Percentiles rank a stretch among this genome's conserved stretches.
Evolutionary conservation across 306 rosid genomes (phyloP).

Genomic region (Medicago arabica): DNA sequence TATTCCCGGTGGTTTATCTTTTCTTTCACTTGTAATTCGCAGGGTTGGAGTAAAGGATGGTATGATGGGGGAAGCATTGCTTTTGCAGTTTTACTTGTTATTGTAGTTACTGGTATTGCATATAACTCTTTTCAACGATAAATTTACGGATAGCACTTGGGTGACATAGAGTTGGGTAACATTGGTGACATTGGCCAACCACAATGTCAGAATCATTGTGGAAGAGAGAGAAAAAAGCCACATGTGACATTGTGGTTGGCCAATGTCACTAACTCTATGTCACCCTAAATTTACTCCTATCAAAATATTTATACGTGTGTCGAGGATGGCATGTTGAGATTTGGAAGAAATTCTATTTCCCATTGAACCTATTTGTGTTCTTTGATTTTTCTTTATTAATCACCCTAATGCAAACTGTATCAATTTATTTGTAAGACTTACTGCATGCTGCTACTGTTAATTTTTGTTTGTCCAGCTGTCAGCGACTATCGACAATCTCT

Average conservation of each 20-base stretch:
- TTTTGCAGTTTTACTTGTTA: constrained; percentile 88
- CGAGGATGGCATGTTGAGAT: constrained; percentile 21
- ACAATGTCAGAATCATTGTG: too few species aligned
- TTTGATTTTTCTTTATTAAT: constrained; percentile 16
- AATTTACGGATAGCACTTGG: too few species aligned
- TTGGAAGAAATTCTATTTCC: constrained; percentile 16
- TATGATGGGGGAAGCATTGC: constrained; percentile 95
- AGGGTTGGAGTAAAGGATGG: constrained; percentile 93
- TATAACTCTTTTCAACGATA: constrained; percentile 18
- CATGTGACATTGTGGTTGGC: too few species aligned
- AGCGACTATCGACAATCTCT: constrained; percentile 96
- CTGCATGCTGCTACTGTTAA: constrained; percentile 21
- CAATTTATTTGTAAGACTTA: constrained; percentile 36
- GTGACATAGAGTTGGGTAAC: too few species aligned
- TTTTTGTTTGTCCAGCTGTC: constrained; percentile 63
- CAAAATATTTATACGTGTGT: neutral
- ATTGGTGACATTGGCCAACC: too few species aligned
- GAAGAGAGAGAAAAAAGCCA: too few species aligned
- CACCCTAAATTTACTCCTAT: constrained; percentile 15
- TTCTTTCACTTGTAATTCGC: constrained; percentile 39
- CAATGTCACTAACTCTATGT: too few species aligned
- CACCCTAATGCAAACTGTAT: constrained; percentile 22
- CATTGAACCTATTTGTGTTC: constrained; percentile 18
- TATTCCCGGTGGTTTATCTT: constrained; percentile 20
- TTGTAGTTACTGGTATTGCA: constrained; percentile 84